Evolutionary conservation across 2,329 filamentous ascomycete species (phyloP).

Genomic region (Exserohilum turcica): DNA sequence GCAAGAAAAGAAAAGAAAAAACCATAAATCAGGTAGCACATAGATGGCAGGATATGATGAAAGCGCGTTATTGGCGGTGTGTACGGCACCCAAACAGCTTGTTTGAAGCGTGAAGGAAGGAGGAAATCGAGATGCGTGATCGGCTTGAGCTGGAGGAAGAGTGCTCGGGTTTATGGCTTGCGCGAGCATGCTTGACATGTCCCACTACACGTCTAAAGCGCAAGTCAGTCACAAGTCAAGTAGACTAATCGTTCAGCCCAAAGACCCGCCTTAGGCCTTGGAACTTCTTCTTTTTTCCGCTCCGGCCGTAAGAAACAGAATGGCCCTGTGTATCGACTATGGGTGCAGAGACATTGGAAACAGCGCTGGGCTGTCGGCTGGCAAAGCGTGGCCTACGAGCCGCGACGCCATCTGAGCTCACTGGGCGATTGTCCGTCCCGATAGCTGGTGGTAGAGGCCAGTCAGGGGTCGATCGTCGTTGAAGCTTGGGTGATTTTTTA

Average conservation of each 20-base stretch:
- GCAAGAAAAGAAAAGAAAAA: not conserved
- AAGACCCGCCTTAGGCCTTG: slow-evolving; percentile 69
- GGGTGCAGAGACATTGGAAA: slow-evolving; percentile 33
- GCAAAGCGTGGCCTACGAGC: slow-evolving; percentile 28
- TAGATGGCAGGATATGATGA: not conserved
- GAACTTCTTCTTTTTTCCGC: slow-evolving; percentile 69
- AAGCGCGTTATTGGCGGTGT: not conserved
- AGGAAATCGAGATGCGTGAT: slow-evolving; percentile 1
- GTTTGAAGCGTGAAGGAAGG: slow-evolving; percentile 7
- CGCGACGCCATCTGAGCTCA: slow-evolving; percentile 39
- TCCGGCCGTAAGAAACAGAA: slow-evolving; percentile 36
- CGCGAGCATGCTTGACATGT: not conserved
- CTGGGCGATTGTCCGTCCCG: slow-evolving; percentile 32
- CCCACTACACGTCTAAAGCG: slow-evolving; percentile 6
- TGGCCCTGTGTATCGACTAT: slow-evolving; percentile 24
- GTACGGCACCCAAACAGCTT: slow-evolving; percentile 11
- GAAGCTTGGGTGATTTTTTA: slow-evolving; percentile 51
- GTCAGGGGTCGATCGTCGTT: slow-evolving; percentile 53
- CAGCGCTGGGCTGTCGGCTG: slow-evolving; percentile 29
- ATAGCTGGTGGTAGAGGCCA: slow-evolving; percentile 57
- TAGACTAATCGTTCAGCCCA: slow-evolving; percentile 58
- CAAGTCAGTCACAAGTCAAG: slow-evolving; percentile 19
- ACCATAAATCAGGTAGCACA: not conserved
- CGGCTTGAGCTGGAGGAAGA: slow-evolving; percentile 7
- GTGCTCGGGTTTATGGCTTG: slow-evolving; percentile 8